Conservation (phyloP, 331 rosid genomes). For the Stylosanthes scabra region DNA sequence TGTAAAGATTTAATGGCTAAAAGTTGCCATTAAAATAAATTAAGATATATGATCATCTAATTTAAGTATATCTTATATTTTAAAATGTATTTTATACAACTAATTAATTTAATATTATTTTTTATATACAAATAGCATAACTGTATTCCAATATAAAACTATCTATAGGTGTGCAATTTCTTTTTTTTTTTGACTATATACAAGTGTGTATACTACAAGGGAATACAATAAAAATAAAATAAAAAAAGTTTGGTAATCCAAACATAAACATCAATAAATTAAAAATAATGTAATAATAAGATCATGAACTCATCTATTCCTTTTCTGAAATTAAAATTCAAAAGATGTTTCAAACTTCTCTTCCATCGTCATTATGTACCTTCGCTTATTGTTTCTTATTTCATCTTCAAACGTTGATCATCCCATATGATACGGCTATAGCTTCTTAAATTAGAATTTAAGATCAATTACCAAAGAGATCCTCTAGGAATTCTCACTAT, state of each 20-base stretch:
- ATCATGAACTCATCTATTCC: slow-evolving; percentile 8
- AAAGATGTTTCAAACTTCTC: slow-evolving; percentile 25
- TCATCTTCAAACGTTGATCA: not conserved
- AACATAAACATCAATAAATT: slow-evolving; percentile 1
- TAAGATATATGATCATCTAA: too few species aligned
- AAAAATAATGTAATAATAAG: not conserved
- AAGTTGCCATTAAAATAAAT: too few species aligned
- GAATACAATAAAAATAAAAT: too few species aligned
- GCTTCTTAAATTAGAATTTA: not conserved
- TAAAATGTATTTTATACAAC: too few species aligned
- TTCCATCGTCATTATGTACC: not conserved
- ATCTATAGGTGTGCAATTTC: too few species aligned
- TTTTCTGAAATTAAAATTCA: slow-evolving; percentile 13
- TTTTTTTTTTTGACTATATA: too few species aligned
- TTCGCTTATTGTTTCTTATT: not conserved
- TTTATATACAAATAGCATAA: too few species aligned
- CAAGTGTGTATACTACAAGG: too few species aligned
- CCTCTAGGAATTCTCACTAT: slow-evolving; percentile 14
- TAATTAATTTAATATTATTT: too few species aligned
- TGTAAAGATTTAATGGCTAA: too few species aligned
- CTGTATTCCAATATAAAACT: too few species aligned
- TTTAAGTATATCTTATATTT: too few species aligned
- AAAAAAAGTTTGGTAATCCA: not conserved
- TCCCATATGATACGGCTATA: slow-evolving; percentile 2
- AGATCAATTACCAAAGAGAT: not conserved